Percentiles rank a stretch among this genome's conserved stretches.
phyloP scores from a whole-genome alignment of 2,329 filamentous ascomycete genomes.

The Pseudogymnoascus sp. region DNA sequence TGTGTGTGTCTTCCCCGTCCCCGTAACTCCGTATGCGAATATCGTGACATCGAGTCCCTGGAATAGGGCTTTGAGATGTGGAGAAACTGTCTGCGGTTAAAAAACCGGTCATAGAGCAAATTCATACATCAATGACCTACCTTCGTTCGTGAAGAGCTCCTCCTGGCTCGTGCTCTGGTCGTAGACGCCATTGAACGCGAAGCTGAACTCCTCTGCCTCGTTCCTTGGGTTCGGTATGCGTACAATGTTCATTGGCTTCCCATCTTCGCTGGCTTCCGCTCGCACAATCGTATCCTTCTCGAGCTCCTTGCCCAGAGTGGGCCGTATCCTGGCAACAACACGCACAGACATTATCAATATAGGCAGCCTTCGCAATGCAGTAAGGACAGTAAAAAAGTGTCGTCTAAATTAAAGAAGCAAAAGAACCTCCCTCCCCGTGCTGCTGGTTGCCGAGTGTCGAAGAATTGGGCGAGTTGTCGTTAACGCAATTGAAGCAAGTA shows the following conservation, averaged over 20 bases:
- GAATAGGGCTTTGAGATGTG: slow-evolving; percentile 87
- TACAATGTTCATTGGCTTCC: slow-evolving; percentile 61
- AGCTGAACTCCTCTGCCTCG: slow-evolving; percentile 82
- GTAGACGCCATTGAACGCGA: slow-evolving; percentile 92
- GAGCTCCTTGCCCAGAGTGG: slow-evolving; percentile 76
- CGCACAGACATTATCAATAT: slow-evolving; percentile 56
- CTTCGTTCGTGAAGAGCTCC: slow-evolving; percentile 81
- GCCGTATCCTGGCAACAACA: slow-evolving; percentile 86
- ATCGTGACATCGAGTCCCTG: slow-evolving; percentile 81
- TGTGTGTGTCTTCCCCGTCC: slow-evolving; percentile 91
- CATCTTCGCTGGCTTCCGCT: slow-evolving; percentile 56
- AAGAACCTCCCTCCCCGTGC: slow-evolving; percentile 12
- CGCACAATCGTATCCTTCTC: slow-evolving; percentile 82
- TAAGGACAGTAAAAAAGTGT: slow-evolving; percentile 1
- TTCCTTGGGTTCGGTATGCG: slow-evolving; percentile 94
- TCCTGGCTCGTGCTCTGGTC: slow-evolving; percentile 75
- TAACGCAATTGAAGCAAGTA: slow-evolving; percentile 11
- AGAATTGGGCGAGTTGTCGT: slow-evolving; percentile 2
- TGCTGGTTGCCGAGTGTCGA: background rate
- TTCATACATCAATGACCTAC: slow-evolving; percentile 40
- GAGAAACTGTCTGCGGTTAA: slow-evolving; percentile 57
- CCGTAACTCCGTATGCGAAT: slow-evolving; percentile 89
- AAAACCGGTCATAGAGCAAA: slow-evolving; percentile 6
- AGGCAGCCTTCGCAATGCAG: slow-evolving; percentile 2
- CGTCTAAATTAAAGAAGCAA: slow-evolving; percentile 4